phyloP scores from a whole-genome alignment of 2,329 filamentous ascomycete genomes.

The Phaeomoniella chlamydospora region DNA sequence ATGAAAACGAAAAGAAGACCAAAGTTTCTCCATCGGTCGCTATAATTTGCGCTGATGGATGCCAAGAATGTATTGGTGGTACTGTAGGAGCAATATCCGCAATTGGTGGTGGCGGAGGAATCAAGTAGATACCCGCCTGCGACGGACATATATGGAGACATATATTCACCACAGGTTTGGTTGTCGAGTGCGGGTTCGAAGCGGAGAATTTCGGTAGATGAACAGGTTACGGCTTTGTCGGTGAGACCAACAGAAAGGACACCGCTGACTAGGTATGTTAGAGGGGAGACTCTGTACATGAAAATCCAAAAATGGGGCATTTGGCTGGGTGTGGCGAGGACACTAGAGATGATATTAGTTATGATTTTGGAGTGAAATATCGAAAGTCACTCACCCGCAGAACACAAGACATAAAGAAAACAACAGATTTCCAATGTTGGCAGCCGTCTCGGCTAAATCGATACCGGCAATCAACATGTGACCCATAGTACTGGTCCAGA shows the following conservation, averaged over 20 bases:
- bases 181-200: constrained; percentile 26
- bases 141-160: constrained; percentile 32
- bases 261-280: constrained; percentile 43
- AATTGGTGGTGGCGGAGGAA: constrained; percentile 26
- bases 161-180: constrained; percentile 47
- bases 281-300: constrained; percentile 56
- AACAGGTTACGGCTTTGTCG: constrained; percentile 16
- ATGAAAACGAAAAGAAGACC: constrained; percentile 39
- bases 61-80: constrained; percentile 39
- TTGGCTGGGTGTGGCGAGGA: constrained; percentile 41
- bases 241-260: constrained; percentile 20
- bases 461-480: constrained; percentile 60
- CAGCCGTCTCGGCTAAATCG: constrained; percentile 53
- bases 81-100: constrained; percentile 33
- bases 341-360: constrained; percentile 29
- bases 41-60: constrained; percentile 25
- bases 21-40: constrained; percentile 37
- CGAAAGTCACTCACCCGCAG: no score
- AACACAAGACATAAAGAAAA: constrained; percentile 47
- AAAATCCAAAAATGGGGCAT: constrained; percentile 64
- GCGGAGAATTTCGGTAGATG: constrained; percentile 17
- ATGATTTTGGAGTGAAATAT: constrained; percentile 3
- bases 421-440: constrained; percentile 45
- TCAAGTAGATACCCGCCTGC: constrained; percentile 35
- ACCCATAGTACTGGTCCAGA: constrained; percentile 59